These are phyloP conservation scores for Ogataea naganishii DNA, from an alignment of 805 yeast genomes.

Conservation along the genomic window DNA sequence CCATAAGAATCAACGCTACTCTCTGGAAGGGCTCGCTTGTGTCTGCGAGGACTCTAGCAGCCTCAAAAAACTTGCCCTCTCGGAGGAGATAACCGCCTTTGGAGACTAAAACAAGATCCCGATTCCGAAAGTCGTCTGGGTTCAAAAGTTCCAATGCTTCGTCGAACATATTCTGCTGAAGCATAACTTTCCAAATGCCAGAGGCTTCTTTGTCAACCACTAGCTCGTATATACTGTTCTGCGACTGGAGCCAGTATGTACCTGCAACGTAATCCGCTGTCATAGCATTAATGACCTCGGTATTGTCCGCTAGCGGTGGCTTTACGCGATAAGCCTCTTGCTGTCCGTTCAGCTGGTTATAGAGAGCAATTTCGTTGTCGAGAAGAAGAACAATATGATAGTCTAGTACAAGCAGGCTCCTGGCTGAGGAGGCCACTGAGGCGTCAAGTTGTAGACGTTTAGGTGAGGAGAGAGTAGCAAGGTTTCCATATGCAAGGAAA, in stretches of 20 bases:
- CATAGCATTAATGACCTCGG: conserved; percentile 35
- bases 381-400: conserved; percentile 45
- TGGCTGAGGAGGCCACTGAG: too few relatives aligned
- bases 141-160: conserved; percentile 46
- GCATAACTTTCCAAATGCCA: conserved; percentile 64
- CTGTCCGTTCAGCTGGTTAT: conserved; percentile 44
- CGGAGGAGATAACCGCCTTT: conserved; percentile 44
- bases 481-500: too few relatives aligned
- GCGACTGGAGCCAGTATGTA: conserved; percentile 75
- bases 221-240: conserved; percentile 58
- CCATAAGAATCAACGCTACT: conserved; percentile 49
- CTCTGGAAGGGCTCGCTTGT: conserved; percentile 64
- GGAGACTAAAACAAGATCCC: conserved; percentile 39
- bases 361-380: conserved; percentile 31
- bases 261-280: conserved; percentile 37
- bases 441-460: too few relatives aligned
- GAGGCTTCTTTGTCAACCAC: conserved; percentile 58
- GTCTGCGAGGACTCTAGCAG: conserved; percentile 52
- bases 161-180: conserved; percentile 47
- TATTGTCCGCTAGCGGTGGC: conserved; percentile 17
- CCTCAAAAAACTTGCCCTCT: conserved; percentile 19
- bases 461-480: too few relatives aligned
- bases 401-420: conserved; percentile 37
- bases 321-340: conserved; percentile 34
- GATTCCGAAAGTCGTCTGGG: conserved; percentile 26